phyloP scores from a whole-genome alignment of 768 basidiomycete genomes.

The Aureoboletus auriporus region DNA sequence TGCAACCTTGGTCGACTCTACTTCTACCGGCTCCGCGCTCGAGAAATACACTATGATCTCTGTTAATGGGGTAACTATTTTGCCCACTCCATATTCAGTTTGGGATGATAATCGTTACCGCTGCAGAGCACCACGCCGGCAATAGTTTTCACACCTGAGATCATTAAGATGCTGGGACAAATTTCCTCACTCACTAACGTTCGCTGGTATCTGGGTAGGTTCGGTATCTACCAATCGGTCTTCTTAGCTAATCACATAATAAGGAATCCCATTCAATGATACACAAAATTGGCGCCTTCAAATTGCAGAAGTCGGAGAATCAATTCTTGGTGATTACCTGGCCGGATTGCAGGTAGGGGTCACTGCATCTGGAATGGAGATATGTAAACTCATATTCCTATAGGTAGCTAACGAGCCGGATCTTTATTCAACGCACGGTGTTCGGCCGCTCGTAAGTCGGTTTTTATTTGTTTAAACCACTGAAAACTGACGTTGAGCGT shows the following conservation, averaged over 20 bases:
- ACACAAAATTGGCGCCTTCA: constrained; percentile 49
- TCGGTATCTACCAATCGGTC: background rate
- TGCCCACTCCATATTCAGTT: too few relatives aligned
- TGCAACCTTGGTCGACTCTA: constrained; percentile 45
- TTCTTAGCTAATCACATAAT: constrained; percentile 7
- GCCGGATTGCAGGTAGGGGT: constrained; percentile 45
- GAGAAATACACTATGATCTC: constrained; percentile 40
- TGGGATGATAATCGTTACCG: too few relatives aligned
- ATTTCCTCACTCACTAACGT: constrained; percentile 55
- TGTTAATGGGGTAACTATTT: constrained; percentile 36
- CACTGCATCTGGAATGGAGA: too few relatives aligned
- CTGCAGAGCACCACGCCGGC: constrained; percentile 22
- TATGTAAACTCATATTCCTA: background rate
- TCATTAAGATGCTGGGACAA: constrained; percentile 63
- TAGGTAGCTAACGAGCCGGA: constrained; percentile 81
- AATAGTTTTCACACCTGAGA: constrained; percentile 57
- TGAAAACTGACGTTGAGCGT: background rate
- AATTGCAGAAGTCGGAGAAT: constrained; percentile 56
- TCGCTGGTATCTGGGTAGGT: constrained; percentile 60
- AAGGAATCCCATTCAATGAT: constrained; percentile 64
- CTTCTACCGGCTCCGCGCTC: constrained; percentile 45
- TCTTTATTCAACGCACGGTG: constrained; percentile 50
- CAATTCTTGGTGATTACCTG: constrained; percentile 60
- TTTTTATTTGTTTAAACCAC: too few relatives aligned
- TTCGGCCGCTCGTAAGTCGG: constrained; percentile 22